Conservation (phyloP, 1,139 yeast species). For the Waltiozyma sp. region DNA sequence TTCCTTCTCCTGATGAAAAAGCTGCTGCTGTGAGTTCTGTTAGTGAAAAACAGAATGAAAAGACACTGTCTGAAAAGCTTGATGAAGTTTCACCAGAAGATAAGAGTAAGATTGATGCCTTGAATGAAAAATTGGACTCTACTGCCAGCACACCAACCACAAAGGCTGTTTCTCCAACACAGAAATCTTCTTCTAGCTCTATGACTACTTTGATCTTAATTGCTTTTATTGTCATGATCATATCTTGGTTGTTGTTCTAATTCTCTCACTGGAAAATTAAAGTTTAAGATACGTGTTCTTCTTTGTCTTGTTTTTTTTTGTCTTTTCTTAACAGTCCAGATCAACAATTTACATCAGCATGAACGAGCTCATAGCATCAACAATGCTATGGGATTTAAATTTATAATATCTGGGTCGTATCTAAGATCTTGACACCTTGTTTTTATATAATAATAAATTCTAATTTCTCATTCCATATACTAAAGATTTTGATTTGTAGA, state of each 20-base stretch:
- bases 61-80: conserved; percentile 3
- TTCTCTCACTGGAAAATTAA: no score
- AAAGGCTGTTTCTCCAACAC: conserved; percentile 6
- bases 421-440: no score
- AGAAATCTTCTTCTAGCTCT: conserved; percentile 33
- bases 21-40: not conserved
- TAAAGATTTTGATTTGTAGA: no score
- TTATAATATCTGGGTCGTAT: no score
- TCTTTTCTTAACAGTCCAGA: conserved; percentile 1
- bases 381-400: no score
- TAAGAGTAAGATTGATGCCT: conserved; percentile 28
- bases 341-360: no score
- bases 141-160: conserved; percentile 14
- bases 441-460: no score
- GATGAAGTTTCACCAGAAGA: conserved; percentile 30
- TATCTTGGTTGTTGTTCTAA: conserved; percentile 52
- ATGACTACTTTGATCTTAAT: conserved; percentile 37
- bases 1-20: conserved; percentile 3
- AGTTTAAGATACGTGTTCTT: no score
- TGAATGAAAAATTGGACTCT: conserved; percentile 33
- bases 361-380: no score
- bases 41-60: conserved; percentile 7
- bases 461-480: no score
- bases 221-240: conserved; percentile 44
- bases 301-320: no score